Base-by-base conservation (phyloP, 108 stramenopile species). In the Fistulifera pelliculosa region DNA sequence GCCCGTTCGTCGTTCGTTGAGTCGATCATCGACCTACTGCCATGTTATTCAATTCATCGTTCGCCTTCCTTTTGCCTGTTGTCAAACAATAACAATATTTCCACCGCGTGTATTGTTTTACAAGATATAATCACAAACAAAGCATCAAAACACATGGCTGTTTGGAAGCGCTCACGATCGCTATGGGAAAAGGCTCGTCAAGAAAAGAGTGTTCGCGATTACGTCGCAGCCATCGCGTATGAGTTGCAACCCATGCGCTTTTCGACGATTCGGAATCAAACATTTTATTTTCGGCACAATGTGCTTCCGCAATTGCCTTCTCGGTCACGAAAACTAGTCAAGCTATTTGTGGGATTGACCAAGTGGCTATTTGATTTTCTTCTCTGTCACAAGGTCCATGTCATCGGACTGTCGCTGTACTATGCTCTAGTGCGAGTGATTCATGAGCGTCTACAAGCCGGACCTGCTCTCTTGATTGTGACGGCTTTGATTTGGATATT, bases 201-300 rank as follows among this genome's bases (percentile, higher is more conserved):
- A 26, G 27, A 24, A 24, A 41, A 56, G 0, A n/a, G 25, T 15
- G 24, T 13, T n/a, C 40, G 38, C 7, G 23, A 24, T 38, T 60
- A 26, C 23, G 12, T 65, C 1, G 51, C 54, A n/a, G 86, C 82
- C 11, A 65, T 88, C 0, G 25, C 75, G 38, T 88, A 88, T 38
- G 86, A 88, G 52, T 43, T 88, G 15, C 86, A 88, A 47, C 86
- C 86, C 6, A 62, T 88, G 61, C 73, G 86, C 52, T 71, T 78
- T 16, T 66, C 69, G 10, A 45, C 50, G 18, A 28, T 54, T 28
- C 28, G 15, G 3, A 1, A 2, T 23, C 27, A 15, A 18, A 13
- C n/a, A 4, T 14, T 14, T 4, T 1, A 16, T 15, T 24, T 50
- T 24, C 49, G 26, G 22, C 49, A 26, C 49, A 19, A 24, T 2